Conservation (phyloP, 305 asterid species). For the Fraxinus xanthoxyloides region DNA sequence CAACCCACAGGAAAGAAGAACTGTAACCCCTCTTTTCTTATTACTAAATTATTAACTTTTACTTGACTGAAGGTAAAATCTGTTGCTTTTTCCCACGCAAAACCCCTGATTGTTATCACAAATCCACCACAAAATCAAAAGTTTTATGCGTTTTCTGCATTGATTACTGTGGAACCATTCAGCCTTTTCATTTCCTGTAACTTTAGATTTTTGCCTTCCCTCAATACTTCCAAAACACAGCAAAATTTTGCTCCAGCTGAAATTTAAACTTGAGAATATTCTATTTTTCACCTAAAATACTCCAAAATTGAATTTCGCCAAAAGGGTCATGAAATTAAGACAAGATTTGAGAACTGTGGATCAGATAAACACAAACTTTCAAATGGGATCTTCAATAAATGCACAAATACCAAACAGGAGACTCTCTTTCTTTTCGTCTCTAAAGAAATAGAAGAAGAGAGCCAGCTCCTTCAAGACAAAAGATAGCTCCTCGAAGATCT, state of each 20-base stretch:
- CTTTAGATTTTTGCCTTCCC: neutral
- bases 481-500: constrained; percentile 12
- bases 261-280: neutral
- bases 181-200: neutral
- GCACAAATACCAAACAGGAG: neutral
- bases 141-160: neutral
- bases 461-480: neutral
- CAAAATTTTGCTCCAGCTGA: neutral
- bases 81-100: neutral
- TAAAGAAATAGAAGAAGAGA: neutral
- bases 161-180: neutral
- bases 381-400: neutral
- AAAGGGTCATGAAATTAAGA: neutral
- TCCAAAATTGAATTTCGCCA: neutral
- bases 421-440: constrained; percentile 2
- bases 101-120: constrained; percentile 5
- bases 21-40: constrained; percentile 15
- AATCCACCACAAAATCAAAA: neutral
- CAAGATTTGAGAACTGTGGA: neutral
- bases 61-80: neutral
- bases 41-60: neutral
- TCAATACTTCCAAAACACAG: neutral
- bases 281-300: neutral
- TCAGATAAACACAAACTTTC: neutral
- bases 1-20: constrained; percentile 9